Base-by-base conservation (phyloP, 176 grass and related monocot genomes). In the Tuctoria greenei region DNA sequence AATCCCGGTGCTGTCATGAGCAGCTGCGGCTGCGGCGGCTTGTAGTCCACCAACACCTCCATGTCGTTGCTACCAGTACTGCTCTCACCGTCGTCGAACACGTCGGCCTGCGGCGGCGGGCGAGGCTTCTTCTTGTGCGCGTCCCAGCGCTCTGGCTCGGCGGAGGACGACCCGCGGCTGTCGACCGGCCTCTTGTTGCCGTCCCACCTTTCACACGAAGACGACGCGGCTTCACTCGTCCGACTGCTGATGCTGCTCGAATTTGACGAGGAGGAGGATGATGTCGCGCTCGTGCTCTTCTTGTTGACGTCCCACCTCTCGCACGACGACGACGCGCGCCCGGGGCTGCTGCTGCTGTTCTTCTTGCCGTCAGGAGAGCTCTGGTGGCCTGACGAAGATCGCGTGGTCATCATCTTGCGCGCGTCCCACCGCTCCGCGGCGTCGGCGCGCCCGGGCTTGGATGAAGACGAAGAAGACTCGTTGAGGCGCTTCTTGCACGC, bases 111-210 rank as follows among this genome's bases (percentile, higher is more conserved):
- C 10, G 8, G 9, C 51, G 4, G 51, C 10, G 1, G 7, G 14
- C 54, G 41, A 36, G 66, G 66, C 66, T 80, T 49, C 66, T 80
- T 49, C 66, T 80, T 71, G 39, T 79, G 65, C 12, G 57, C 42
- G 65, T 79, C 54, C 77, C 54, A 80, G 41, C 66, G 66, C 28
- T 49, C 55, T 1, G 51, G 38, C 2, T 44, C 17, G 13, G 60
- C 50, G 28, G 31, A 55, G 21, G 54, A 58, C 23, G 55, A 58
- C 55, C 8, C 46, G 61, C 61, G 66, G 77, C 55, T 43, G 5
- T n/a, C n/a, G n/a, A 5, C 50, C 3, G 50, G 64, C 1, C 64
- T 17, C 5, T 18, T 50, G 21, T 7, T 61, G n/a, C 45, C 15
- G 34, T 25, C 40, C 16, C 66, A 80, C 40, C 66, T 57, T 4